Base-by-base conservation (phyloP, 768 basidiomycete species). In the Pisolithus orientalis region DNA sequence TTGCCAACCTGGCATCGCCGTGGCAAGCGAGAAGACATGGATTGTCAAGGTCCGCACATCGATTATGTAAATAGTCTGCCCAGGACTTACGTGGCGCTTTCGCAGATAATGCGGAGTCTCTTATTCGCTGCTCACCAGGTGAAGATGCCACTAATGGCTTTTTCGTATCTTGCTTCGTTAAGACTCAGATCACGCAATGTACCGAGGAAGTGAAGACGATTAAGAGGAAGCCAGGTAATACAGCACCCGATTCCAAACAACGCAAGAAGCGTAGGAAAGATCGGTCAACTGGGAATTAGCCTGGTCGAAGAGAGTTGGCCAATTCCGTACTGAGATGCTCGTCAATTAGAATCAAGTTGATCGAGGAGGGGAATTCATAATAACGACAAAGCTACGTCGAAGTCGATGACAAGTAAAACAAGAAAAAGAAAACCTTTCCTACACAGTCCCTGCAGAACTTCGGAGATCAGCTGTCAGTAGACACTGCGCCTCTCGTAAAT, bases 141-240 rank as follows among this genome's bases (percentile, higher is more conserved):
- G 89, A 87, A 54, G 94, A 98, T 62, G 82, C 79, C 37, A 93
- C 90, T 11, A 98, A 98, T 62, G 96, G 96, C 0, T 99, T 99
- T 74, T 99, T 99, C 60, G 94, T 99, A 24, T 85, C 90, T n/a
- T 96, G 89, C 66, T 94, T 98, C 65, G 72, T 91, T 38, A 59
- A 56, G 7, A 4, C 32, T 39, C 51, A 38, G 45, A 14, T 38
- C 43, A 32, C 28, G 7, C 17, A 50, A 38, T 47, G 51, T 14
- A 3, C n/a, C 31, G 44, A 53, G 42, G 45, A 59, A 50, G 49
- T 44, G 39, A n/a, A 3, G 1, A 13, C 40, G 21, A 58, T 56
- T 45, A 70, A 65, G 55, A 68, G 69, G 52, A 70, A 58, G 47
- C 59, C 59, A 47, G 59, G 51, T 31, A 60, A 44, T 7, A 27